Base-by-base conservation (phyloP, 352 stramenopile genomes). In the Phytophthora melonis region DNA sequence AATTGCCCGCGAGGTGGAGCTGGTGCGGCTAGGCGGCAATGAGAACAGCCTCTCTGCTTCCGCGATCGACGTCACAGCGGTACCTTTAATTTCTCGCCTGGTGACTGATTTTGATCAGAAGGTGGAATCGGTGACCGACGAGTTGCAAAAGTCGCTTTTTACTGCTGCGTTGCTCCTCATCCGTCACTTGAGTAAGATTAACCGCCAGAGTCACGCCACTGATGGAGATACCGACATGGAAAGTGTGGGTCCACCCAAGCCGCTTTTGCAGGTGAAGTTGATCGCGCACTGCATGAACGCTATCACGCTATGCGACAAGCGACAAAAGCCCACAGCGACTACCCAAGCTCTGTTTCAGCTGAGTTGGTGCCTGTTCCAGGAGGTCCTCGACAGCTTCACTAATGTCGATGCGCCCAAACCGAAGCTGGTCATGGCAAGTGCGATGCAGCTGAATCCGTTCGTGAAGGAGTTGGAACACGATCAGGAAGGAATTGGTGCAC, bases 281-380 rank as follows among this genome's bases (percentile, higher is more conserved):
- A 78, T 89, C 23, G 75, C 81, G 11, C 86, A 91, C 57, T 85
- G 83, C 30, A 85, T 90, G 72, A 72, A 77, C 30, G 76, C 64
- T 5, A 87, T 92, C 56, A 75, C 73, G 52, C 53, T 79, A 8
- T 90, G 81, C 21, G 77, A 91, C 27, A 41, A 65, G 10, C 74
- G 62, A 3, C 27, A 27, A 43, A 8, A 63, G n/a, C 25, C 27
- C n/a, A 61, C 58, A 19, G 72, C n/a, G 34, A 47, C 50, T 36
- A 70, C 59, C 10, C 56, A 68, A 65, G 30, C 72, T 45, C 66
- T 93, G 14, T 90, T 90, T 58, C 80, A 89, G 58, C 72, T 92
- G n/a, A 90, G 84, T 60, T 92, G 83, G 83, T 83, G 81, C 52
- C 56, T 93, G 36, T 78, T 92, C 5, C 80, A 90, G 30, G 80